Conservation (phyloP, 2,329 filamentous ascomycete genomes). For the Cladosporium sp. region DNA sequence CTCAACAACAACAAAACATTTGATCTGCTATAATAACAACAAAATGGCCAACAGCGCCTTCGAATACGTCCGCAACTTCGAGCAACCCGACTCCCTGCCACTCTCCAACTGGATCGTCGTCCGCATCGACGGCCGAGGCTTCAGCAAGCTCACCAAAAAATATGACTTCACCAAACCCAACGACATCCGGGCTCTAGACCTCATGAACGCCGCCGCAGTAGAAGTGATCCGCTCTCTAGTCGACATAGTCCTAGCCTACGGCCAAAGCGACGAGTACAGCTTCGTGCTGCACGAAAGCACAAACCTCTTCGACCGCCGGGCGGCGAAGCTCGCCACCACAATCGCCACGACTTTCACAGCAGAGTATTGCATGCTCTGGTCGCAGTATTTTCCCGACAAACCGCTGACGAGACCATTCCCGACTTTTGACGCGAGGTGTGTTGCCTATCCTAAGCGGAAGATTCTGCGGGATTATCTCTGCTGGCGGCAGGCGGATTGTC, state of each 20-base stretch:
- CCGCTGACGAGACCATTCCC: slow-evolving; percentile 71
- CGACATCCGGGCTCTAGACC: slow-evolving; percentile 76
- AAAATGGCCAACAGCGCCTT: slow-evolving; percentile 56
- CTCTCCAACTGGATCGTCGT: slow-evolving; percentile 96
- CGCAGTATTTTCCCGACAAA: slow-evolving; percentile 66
- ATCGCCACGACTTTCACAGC: slow-evolving; percentile 91
- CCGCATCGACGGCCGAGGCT: slow-evolving; percentile 87
- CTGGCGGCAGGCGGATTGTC: slow-evolving; percentile 95
- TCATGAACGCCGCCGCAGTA: slow-evolving; percentile 92
- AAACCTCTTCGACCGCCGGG: slow-evolving; percentile 77
- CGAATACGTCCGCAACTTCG: slow-evolving; percentile 89
- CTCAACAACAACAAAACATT: background rate
- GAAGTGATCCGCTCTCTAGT: slow-evolving; percentile 78
- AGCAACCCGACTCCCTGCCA: slow-evolving; percentile 73
- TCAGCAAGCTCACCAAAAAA: slow-evolving; percentile 62
- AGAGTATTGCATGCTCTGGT: slow-evolving; percentile 82
- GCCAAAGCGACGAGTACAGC: slow-evolving; percentile 92
- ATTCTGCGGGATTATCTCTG: slow-evolving; percentile 93
- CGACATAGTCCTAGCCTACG: slow-evolving; percentile 84
- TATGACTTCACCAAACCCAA: slow-evolving; percentile 91
- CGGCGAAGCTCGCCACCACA: slow-evolving; percentile 85
- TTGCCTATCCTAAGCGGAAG: slow-evolving; percentile 76
- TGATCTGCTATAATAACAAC: background rate
- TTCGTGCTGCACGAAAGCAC: slow-evolving; percentile 58
- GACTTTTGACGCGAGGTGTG: slow-evolving; percentile 87